Base-by-base conservation (phyloP, 495 filamentous ascomycete species). In the Aspergillus sclerotioniger region DNA sequence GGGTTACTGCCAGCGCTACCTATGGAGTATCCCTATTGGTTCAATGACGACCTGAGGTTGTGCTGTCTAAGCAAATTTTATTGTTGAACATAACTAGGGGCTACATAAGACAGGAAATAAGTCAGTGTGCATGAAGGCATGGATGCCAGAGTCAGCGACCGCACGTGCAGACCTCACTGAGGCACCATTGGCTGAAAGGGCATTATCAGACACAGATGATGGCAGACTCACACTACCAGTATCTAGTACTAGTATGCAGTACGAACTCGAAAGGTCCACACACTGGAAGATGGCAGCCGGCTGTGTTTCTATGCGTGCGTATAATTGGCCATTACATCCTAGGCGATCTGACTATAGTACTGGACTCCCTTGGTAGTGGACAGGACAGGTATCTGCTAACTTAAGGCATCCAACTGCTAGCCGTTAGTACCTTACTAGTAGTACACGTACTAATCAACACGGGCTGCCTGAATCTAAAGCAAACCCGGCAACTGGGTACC, bases 11-110 rank as follows among this genome's bases (percentile, higher is more conserved):
- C 25, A 25, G 25, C 25, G 5, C 25, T 41, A 46, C 20, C 25
- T 41, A 46, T 29, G 46, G 46, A 60, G 54, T 49, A 61, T 57
- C 37, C 15, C 51, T 57, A 57, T 50, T 25, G 25, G 25, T 25
- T 25, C 25, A 25, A 25, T 25, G 5, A 5, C 25, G 25, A 25
- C 25, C 25, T 25, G 25, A 25, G 25, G 25, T 25, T 32, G 19
- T 43, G 53, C 51, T 47, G 37, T n/a, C 37, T 41, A n/a, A 1
- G 12, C 37, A 15, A n/a, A 6, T 2, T 39, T 4, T 15, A 10
- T 37, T 10, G 2, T 15, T 37, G 8, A 37, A 15, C 33, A 15
- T 41, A 15, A 41, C 37, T 12, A 6, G 12, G 37, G 37, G 13
- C 13, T 7, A 41, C 37, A n/a, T 4, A 41, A 41, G 37, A 41